Conservation (phyloP, 192 early-diverging fungal genomes). For the Backusella parvicylindrica region DNA sequence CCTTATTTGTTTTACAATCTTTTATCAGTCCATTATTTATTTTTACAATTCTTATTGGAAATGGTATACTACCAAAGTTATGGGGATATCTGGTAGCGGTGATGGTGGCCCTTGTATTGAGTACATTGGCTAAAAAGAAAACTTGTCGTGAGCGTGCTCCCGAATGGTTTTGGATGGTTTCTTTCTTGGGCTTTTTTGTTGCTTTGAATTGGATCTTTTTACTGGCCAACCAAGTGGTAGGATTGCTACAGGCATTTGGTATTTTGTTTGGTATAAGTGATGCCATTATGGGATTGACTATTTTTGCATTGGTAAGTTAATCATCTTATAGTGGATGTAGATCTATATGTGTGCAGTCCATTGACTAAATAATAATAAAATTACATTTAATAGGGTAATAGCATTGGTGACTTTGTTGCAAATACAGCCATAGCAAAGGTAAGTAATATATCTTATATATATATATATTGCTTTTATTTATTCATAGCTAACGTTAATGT, state of each 20-base stretch:
- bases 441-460: neutral
- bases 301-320: slow-evolving; percentile 73
- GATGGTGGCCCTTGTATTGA: slow-evolving; percentile 23
- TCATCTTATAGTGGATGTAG: neutral
- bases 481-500: neutral
- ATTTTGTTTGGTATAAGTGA: slow-evolving; percentile 72
- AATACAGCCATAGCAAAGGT: slow-evolving; percentile 81
- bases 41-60: neutral
- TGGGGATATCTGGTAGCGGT: slow-evolving; percentile 19
- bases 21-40: neutral
- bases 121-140: slow-evolving; percentile 10
- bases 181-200: slow-evolving; percentile 68
- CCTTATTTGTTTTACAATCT: neutral
- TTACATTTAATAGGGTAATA: slow-evolving; percentile 54
- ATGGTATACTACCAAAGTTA: slow-evolving; percentile 6
- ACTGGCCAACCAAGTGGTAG: slow-evolving; percentile 84
- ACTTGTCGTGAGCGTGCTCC: slow-evolving; percentile 36
- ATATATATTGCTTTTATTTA: neutral
- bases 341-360: too few species aligned
- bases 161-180: slow-evolving; percentile 35
- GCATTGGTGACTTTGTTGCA: slow-evolving; percentile 84
- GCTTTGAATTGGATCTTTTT: slow-evolving; percentile 82
- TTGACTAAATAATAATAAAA: too few species aligned
- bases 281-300: slow-evolving; percentile 73
- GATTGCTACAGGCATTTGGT: slow-evolving; percentile 75